Evolutionary conservation across 2,329 filamentous ascomycete genomes (phyloP), one percentile per base, ranked within the genome.

Genomic region (Beauveria medogensis): DNA sequence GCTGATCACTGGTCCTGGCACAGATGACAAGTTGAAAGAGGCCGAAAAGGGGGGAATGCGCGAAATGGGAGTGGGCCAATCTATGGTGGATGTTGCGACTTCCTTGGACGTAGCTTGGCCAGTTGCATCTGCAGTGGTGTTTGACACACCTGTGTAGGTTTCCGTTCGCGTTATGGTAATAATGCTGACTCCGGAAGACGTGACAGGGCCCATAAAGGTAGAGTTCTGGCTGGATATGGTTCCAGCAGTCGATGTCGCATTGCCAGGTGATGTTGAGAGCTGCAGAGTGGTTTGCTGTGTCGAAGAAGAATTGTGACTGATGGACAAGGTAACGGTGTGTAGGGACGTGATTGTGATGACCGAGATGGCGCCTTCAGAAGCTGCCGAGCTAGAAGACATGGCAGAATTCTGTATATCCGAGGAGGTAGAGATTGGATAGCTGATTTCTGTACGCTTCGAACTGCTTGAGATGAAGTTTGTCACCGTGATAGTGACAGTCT

Each of bases 161-260:
- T 59, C 48, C 40, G 50, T 59, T 46, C 57, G 48, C 4, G 50
- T 53, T 20, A 59, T 59, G 9, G 57, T 59, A 14, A 59, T 54
- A 20, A 54, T 47, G 50, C 48, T 59, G 16, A 22, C 28, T 9
- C 14, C 28, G 3, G 57, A 47, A n/a, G 57, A 44, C 8, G 16
- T 18, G 14, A 12, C 1, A 37, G 48, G 37, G 3, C n/a, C 26
- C 9, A 28, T 12, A 59, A 47, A 43, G 3, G 55, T 44, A 43
- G 4, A 3, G 3, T 10, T 51, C 18, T 24, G 56, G 37, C 26
- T 51, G 12, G 47, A 52, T 43, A n/a, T 44, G 12, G 46, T 52
- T 40, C 5, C 18, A 16, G 10, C 14, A 28, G 30, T 24, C 5
- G 44, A 41, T 30, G 43, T 40, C 6, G 7, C 9, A 30, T 58